Evolutionary conservation across 2,329 filamentous ascomycete species (phyloP).

Genomic region (Verticillium tricorpus): DNA sequence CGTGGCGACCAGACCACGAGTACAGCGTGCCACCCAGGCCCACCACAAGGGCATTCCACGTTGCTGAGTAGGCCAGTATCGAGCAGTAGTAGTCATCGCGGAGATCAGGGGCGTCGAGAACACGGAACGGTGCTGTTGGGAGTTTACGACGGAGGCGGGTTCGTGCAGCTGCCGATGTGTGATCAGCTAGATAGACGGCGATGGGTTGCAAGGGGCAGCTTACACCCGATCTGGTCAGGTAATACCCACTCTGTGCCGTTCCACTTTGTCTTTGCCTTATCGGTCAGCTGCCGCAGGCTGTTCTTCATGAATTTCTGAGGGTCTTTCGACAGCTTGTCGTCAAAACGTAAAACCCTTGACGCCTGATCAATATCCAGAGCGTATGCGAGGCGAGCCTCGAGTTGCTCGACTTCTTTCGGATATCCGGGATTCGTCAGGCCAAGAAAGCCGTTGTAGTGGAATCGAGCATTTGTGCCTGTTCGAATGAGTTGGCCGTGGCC

Average conservation of each 20-base stretch:
- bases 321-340: slow-evolving; percentile 18
- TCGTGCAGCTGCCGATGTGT: background rate
- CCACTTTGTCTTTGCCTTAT: slow-evolving; percentile 31
- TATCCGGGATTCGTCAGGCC: slow-evolving; percentile 8
- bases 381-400: slow-evolving; percentile 70
- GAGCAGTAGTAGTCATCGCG: slow-evolving; percentile 96
- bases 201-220: background rate
- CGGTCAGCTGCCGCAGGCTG: background rate
- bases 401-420: slow-evolving; percentile 56
- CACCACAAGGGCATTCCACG: slow-evolving; percentile 73
- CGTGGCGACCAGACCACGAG: slow-evolving; percentile 61
- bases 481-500: slow-evolving; percentile 61
- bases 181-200: background rate
- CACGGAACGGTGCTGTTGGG: slow-evolving; percentile 72
- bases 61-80: slow-evolving; percentile 76
- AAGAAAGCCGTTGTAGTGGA: slow-evolving; percentile 50
- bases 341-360: slow-evolving; percentile 59
- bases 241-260: slow-evolving; percentile 35
- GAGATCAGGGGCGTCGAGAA: slow-evolving; percentile 84
- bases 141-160: slow-evolving; percentile 27
- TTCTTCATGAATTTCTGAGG: slow-evolving; percentile 7
- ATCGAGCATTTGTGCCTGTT: slow-evolving; percentile 68
- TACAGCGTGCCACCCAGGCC: slow-evolving; percentile 77
- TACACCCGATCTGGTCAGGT: background rate
- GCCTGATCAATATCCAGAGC: slow-evolving; percentile 76